These are phyloP conservation scores for Entomortierella beljakovae DNA, from an alignment of 192 early-diverging fungal species.

Conservation along the genomic window DNA sequence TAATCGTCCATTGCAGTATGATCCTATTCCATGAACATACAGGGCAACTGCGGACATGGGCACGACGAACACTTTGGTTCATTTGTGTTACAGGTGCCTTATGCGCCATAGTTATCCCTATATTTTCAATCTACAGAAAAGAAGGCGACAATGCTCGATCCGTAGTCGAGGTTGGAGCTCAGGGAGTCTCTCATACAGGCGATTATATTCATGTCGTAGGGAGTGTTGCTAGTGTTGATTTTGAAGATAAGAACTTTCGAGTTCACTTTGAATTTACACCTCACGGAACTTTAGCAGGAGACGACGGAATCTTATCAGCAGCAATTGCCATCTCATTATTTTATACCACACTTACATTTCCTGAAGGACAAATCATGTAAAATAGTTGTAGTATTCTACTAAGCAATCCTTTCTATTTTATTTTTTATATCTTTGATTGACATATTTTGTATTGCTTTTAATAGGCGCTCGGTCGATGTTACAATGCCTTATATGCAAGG, in stretches of 20 bases:
- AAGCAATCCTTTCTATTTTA: too few relatives aligned
- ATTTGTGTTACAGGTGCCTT: constrained; percentile 29
- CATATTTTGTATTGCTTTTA: constrained; percentile 31
- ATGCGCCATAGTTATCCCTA: constrained; percentile 42
- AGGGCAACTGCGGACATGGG: constrained; percentile 34
- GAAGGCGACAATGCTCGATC: constrained; percentile 40
- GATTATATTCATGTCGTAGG: constrained; percentile 54
- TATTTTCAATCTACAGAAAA: constrained; percentile 39
- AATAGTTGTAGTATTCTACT: too few relatives aligned
- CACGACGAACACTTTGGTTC: constrained; percentile 28
- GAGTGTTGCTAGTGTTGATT: constrained; percentile 57
- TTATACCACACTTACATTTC: constrained; percentile 46
- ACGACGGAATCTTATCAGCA: constrained; percentile 45
- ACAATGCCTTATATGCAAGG: constrained; percentile 54
- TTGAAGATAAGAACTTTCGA: constrained; percentile 59
- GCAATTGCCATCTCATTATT: constrained; percentile 30
- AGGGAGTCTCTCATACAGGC: constrained; percentile 39
- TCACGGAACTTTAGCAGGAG: constrained; percentile 54
- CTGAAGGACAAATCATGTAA: constrained; percentile 48
- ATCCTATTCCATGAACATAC: constrained; percentile 21
- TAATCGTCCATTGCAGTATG: too few relatives aligned
- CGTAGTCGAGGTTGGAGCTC: constrained; percentile 30
- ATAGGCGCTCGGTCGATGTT: constrained; percentile 48
- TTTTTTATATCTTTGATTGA: too few relatives aligned
- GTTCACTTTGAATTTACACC: constrained; percentile 60